Conservation (phyloP, 371 early-diverging fungal species). For the Actinomortierella wolfii region DNA sequence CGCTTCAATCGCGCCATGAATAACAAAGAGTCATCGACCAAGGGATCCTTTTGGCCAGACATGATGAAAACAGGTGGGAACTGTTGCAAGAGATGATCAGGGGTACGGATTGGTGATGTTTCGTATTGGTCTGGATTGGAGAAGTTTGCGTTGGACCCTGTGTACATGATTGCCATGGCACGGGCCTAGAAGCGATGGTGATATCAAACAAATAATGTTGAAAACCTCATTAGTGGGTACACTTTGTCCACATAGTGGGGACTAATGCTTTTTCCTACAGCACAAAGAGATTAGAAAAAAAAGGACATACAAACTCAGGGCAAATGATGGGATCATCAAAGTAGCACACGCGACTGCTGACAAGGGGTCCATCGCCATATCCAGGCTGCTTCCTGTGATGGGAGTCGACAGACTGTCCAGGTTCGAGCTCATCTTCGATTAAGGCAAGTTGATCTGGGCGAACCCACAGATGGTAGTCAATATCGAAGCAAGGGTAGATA, state of each 20-base stretch:
- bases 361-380: conserved; percentile 83
- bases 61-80: background rate
- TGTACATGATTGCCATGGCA: background rate
- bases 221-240: background rate
- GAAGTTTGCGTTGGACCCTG: conserved; percentile 1
- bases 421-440: conserved; percentile 1
- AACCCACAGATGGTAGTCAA: background rate
- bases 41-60: background rate
- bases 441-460: background rate
- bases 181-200: background rate
- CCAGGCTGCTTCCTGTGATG: conserved; percentile 28
- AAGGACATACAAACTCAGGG: conserved; percentile 70
- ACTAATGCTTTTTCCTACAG: background rate
- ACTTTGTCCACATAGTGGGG: background rate
- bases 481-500: conserved; percentile 1
- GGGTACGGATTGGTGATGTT: background rate
- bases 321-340: conserved; percentile 83
- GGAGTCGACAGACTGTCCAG: conserved; percentile 1
- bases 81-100: background rate
- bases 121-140: conserved; percentile 13
- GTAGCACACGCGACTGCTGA: conserved; percentile 86
- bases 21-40: background rate
- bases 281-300: background rate
- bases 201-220: conserved; percentile 5
- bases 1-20: background rate